Evolutionary conservation across 305 asterid species (phyloP), one percentile per base, ranked within the genome.

Genomic region (Solanum hybrid): DNA sequence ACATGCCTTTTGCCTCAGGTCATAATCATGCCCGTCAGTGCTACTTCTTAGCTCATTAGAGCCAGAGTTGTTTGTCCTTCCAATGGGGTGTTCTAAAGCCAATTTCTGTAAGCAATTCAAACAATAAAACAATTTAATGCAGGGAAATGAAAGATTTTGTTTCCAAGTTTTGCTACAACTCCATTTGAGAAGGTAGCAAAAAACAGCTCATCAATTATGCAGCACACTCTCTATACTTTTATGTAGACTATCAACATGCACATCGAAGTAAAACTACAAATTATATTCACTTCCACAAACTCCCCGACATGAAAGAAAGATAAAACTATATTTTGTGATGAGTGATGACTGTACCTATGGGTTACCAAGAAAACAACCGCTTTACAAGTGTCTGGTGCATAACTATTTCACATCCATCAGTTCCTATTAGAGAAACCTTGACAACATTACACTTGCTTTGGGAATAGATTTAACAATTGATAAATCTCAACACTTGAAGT

Each of bases 1-100:
- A 66, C 3, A 72, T 94, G 96, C 99, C 98, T 90, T 93, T 71
- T 94, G 96, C 73, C 99, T 93, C 88, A 97, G 92, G 92, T 94
- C 97, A 91, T 97, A 97, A 34, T 72, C 93, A 90, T 91, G 97
- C 37, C 96, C 95, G 29, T 95, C 96, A 31, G 87, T 89, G 88
- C 89, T 91, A 80, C 88, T 91, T 82, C 89, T 90, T 27, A 51
- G 35, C 46, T 46, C 34, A 89, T 42, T 60, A 78, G 88, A 35
- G 91, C 73, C 93, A 71, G 80, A 46, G 87, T 86, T 87, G 84
- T 87, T 89, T 75, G 89, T 89, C 87, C 89, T 93, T 91, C 90
- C 96, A 88, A 88, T 93, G 36, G 94, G 51, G 24, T 85, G 93
- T 89, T 94, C 93, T 91, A 91, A 20, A 69, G 94, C 95, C 91